Evolutionary conservation across 148 eudicot genomes (phyloP).

Genomic region (Vaccinium macrocarpon): DNA sequence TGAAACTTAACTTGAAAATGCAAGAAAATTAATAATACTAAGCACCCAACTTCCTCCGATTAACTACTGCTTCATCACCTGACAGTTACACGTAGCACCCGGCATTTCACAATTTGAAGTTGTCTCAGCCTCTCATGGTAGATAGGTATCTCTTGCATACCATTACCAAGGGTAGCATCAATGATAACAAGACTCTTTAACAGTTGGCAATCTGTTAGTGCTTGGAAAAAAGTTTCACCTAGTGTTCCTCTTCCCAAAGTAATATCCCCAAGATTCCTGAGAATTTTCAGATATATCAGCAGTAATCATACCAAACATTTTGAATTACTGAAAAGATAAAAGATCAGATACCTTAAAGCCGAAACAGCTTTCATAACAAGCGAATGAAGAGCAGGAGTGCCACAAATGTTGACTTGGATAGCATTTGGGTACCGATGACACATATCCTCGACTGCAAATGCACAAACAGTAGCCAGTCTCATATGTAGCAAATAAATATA

Average conservation of each 20-base stretch:
- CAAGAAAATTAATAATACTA: not conserved
- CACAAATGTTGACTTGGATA: conserved; percentile 62
- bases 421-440: conserved; percentile 89
- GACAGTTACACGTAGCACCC: conserved; percentile 78
- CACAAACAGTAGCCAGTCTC: not conserved
- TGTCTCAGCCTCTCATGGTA: conserved; percentile 70
- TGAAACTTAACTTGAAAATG: conserved; percentile 13
- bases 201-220: conserved; percentile 60
- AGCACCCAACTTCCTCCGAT: conserved; percentile 4
- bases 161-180: conserved; percentile 83
- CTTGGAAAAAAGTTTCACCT: conserved; percentile 73
- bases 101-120: conserved; percentile 81
- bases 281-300: conserved; percentile 21
- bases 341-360: conserved; percentile 54
- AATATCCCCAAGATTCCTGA: conserved; percentile 77
- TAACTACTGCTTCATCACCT: conserved; percentile 39
- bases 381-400: conserved; percentile 50
- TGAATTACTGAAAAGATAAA: not conserved
- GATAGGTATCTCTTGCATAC: conserved; percentile 80
- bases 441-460: conserved; percentile 77
- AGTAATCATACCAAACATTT: not conserved
- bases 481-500: not conserved
- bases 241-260: conserved; percentile 76
- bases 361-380: conserved; percentile 75
- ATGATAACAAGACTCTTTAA: conserved; percentile 64